Base-by-base conservation (phyloP, 768 basidiomycete species). In the Lactarius hatsudake region DNA sequence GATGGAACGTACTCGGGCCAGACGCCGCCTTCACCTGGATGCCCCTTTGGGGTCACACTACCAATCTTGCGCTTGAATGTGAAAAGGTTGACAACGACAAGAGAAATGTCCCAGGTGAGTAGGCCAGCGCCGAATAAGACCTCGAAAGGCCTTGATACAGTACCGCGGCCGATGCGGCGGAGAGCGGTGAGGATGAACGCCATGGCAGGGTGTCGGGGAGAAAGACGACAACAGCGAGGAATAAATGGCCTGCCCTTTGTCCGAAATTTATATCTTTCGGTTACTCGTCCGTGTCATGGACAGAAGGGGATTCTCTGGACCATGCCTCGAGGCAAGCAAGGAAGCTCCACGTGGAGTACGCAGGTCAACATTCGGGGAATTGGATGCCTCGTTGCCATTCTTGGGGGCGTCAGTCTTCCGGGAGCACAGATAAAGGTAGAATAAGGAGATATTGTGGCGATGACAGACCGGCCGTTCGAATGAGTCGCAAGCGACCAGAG, bases 1-100 rank as follows among this genome's bases (percentile, higher is more conserved):
- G 26, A 28, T 28, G 26, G n/a, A 0, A 80, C 76, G 72, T 82
- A 91, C 71, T 87, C 84, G 0, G 90, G 89, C 90, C 90, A 93
- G 55, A 80, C 72, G 0, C 89, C 87, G 36, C 80, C 83, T 60
- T 77, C 81, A 0, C 88, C 89, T 3, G 85, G 83, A 61, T 81
- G 76, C 0, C 86, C 86, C 36, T 77, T 75, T 0, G 84, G 85
- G 0, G 83, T 84, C 48, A 90, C 86, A 38, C 80, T 79, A 0
- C 88, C 89, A 2, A 80, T 74, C 32, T 79, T 80, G 13, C 79
- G 79, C 54, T 78, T 83, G 0, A 84, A 84, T 1, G 79, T 75
- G 48, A 89, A 68, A 1, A 84, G 67, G 72, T 91, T 90, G 72
- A 78, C 64, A 0, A 87, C 6, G 7, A 81, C 80, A 65, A 88